Base-by-base conservation (phyloP, 2,329 filamentous ascomycete species). In the Pleomassaria siparia region DNA sequence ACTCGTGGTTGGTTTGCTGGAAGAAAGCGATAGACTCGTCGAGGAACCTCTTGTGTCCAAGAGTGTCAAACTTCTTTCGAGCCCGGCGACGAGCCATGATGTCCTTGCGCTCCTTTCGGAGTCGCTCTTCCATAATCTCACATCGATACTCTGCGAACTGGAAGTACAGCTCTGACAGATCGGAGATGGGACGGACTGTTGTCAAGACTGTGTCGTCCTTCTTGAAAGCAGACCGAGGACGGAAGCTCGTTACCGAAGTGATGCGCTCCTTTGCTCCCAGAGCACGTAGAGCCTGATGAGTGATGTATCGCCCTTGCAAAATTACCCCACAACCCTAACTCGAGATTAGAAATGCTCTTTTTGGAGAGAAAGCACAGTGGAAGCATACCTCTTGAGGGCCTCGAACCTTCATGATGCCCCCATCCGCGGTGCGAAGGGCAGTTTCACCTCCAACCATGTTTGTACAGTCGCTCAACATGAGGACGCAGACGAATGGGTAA, bases 401-500 rank as follows among this genome's bases (percentile, higher is more conserved):
- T 44, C 82, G 75, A 37, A 84, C 77, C 63, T 83, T 83, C 50
- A 81, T 64, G 13, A 83, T 72, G 2, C 80, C 74, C 2, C 81
- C 81, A 20, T 73, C 72, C 1, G 72, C 77, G 1, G 73, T 82
- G 29, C 76, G 74, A n/a, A 86, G 63, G 1, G 80, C 82, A 0
- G 83, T 86, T 67, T 86, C 84, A 3, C 84, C 83, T 9, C 84
- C 84, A 11, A 83, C 69, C 83, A 86, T 86, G 29, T 74, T 71
- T 0, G 74, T 76, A 53, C 81, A 84, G 58, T 86, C 82, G 28
- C 80, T 83, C 22, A 86, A 74, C 82, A 86, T 87, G 7, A 78
- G 75, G n/a, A 87, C 83, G 54, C 82, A 86, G n/a, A 87, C 83
- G 59, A 86, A 87, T 0, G 83, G 82, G 60, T 84, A 86, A 59